Conservation (phyloP, 2,329 filamentous ascomycete species). For the Fusarium pseudograminearum region DNA sequence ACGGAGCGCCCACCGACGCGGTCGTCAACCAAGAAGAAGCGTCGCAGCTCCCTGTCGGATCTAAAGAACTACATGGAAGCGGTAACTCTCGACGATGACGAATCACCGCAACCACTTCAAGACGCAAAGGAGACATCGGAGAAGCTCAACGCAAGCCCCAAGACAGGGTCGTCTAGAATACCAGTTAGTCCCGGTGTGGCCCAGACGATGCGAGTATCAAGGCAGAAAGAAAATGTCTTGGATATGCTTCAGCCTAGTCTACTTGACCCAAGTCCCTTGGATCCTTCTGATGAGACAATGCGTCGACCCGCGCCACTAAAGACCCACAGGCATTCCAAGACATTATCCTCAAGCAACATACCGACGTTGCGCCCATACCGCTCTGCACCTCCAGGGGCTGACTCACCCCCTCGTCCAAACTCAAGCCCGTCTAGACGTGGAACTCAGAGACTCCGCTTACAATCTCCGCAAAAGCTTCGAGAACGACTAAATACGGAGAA, state of each 20-base stretch:
- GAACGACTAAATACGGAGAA: slow-evolving; percentile 89
- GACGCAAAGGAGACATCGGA: slow-evolving; percentile 67
- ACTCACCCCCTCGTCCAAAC: slow-evolving; percentile 41
- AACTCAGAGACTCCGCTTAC: slow-evolving; percentile 71
- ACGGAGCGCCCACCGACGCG: slow-evolving; percentile 56
- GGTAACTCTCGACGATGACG: slow-evolving; percentile 61
- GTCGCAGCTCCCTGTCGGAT: slow-evolving; percentile 92
- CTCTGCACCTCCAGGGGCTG: slow-evolving; percentile 43
- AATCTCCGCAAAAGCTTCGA: slow-evolving; percentile 80
- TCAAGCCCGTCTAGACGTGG: slow-evolving; percentile 50
- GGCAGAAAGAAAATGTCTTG: slow-evolving; percentile 60
- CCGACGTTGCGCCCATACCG: slow-evolving; percentile 63
- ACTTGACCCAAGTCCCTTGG: slow-evolving; percentile 28
- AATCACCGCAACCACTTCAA: slow-evolving; percentile 62
- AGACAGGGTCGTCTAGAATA: slow-evolving; percentile 62
- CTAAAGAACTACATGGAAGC: slow-evolving; percentile 76
- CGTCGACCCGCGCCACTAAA: slow-evolving; percentile 46
- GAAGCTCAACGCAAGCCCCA: slow-evolving; percentile 65
- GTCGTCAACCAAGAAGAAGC: slow-evolving; percentile 74
- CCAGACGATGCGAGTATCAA: slow-evolving; percentile 56
- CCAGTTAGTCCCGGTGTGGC: slow-evolving; percentile 62
- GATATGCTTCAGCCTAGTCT: slow-evolving; percentile 40
- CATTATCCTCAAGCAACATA: slow-evolving; percentile 66
- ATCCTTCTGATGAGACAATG: slow-evolving; percentile 31
- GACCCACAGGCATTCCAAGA: slow-evolving; percentile 59